These are phyloP conservation scores for Gossypium aridum DNA, from an alignment of 441 rosid genomes.

Conservation along the genomic window DNA sequence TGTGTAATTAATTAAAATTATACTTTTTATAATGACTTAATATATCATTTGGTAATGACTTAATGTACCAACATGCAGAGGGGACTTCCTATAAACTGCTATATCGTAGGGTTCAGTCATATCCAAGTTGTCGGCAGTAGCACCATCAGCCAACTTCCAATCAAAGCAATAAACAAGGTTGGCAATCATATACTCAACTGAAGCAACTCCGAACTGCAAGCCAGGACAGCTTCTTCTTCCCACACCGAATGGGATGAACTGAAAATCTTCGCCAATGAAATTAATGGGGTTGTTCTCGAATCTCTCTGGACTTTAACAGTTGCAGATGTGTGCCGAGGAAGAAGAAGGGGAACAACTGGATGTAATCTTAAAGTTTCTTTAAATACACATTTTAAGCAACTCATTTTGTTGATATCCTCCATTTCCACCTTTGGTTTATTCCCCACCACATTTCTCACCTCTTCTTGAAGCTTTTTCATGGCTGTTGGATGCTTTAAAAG, in stretches of 20 bases:
- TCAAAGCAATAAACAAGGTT: not conserved
- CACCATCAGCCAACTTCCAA: not conserved
- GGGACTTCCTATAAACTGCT: not conserved
- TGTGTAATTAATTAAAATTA: too few relatives aligned
- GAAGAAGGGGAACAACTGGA: constrained; percentile 14
- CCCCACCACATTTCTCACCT: too few relatives aligned
- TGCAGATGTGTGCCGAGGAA: not conserved
- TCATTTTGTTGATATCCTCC: constrained; percentile 11
- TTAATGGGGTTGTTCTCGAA: not conserved
- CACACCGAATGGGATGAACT: not conserved
- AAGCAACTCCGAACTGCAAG: not conserved
- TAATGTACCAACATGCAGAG: too few relatives aligned
- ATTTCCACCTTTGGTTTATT: constrained; percentile 11
- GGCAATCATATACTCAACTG: not conserved
- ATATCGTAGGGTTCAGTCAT: not conserved
- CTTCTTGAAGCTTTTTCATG: too few relatives aligned
- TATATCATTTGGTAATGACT: too few relatives aligned
- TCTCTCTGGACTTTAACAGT: not conserved
- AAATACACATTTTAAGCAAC: constrained; percentile 24
- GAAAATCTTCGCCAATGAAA: not conserved
- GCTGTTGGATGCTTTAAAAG: too few relatives aligned
- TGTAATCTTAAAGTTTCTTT: constrained; percentile 37
- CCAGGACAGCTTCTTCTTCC: constrained; percentile 4
- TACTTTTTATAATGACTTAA: too few relatives aligned
- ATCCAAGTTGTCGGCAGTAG: not conserved